phyloP scores from a whole-genome alignment of 331 rosid genomes.

The Cydonia oblonga region DNA sequence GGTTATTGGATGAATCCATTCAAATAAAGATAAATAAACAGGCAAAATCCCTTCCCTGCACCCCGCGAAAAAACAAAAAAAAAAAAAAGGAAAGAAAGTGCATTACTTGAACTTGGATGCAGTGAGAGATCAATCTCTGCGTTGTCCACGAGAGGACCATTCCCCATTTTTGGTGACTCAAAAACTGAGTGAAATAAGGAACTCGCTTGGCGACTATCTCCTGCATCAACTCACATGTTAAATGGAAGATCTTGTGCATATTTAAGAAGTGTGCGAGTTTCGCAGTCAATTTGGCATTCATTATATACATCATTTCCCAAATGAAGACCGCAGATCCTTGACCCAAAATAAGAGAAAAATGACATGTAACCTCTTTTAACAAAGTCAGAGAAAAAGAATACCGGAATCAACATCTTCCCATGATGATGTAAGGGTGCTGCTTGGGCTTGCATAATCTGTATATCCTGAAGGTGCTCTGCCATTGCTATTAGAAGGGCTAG shows the following conservation, averaged over 20 bases:
- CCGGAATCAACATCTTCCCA: slow-evolving; percentile 91
- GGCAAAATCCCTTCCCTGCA: neutral
- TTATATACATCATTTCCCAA: no score
- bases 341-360: neutral
- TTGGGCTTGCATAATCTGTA: slow-evolving; percentile 59
- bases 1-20: neutral
- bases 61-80: neutral
- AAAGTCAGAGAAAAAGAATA: slow-evolving; percentile 24
- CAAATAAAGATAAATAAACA: neutral
- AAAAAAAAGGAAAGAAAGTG: neutral
- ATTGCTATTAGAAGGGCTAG: slow-evolving; percentile 35
- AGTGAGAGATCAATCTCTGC: slow-evolving; percentile 19
- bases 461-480: slow-evolving; percentile 43
- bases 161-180: slow-evolving; percentile 23
- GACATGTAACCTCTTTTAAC: slow-evolving; percentile 7
- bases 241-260: neutral
- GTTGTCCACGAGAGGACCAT: slow-evolving; percentile 24
- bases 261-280: neutral
- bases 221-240: slow-evolving; percentile 21
- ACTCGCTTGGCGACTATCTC: slow-evolving; percentile 40
- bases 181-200: slow-evolving; percentile 28
- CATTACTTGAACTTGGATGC: slow-evolving; percentile 25
- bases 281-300: no score
- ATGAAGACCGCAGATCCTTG: neutral
- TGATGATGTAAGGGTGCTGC: slow-evolving; percentile 48